Percentiles rank a stretch among this genome's conserved stretches.
These are phyloP conservation scores for Pichia sp. DNA, from an alignment of 1,139 yeast genomes.

Conservation along the genomic window DNA sequence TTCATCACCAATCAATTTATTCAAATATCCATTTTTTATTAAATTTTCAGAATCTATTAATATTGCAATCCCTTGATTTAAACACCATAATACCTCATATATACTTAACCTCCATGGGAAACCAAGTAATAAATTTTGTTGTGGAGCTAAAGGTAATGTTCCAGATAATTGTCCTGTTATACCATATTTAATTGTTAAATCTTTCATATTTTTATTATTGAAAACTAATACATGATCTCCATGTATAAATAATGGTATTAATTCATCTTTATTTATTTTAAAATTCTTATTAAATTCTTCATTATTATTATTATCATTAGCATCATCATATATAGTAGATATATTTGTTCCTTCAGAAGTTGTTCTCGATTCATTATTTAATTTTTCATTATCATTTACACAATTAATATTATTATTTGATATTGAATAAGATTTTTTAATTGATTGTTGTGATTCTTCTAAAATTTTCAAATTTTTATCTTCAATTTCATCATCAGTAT, in stretches of 20 bases:
- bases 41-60: constrained; percentile 27
- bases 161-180: constrained; percentile 77
- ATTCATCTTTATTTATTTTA: not conserved
- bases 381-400: not conserved
- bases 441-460: not conserved
- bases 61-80: constrained; percentile 37
- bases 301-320: no score
- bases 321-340: not conserved
- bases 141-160: constrained; percentile 81
- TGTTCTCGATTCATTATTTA: not conserved
- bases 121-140: constrained; percentile 81
- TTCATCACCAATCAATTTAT: constrained; percentile 6
- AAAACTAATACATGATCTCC: constrained; percentile 50
- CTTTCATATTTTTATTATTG: constrained; percentile 42
- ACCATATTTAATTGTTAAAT: constrained; percentile 44
- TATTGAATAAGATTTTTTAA: constrained; percentile 2
- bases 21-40: constrained; percentile 5
- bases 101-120: constrained; percentile 68
- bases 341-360: not conserved
- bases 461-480: no score
- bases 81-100: constrained; percentile 70
- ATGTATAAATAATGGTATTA: constrained; percentile 25
- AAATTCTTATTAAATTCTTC: not conserved
- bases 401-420: constrained; percentile 1
- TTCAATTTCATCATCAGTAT: no score